Evolutionary conservation across 306 rosid genomes (phyloP).

Genomic region (Dryas alaskensis): DNA sequence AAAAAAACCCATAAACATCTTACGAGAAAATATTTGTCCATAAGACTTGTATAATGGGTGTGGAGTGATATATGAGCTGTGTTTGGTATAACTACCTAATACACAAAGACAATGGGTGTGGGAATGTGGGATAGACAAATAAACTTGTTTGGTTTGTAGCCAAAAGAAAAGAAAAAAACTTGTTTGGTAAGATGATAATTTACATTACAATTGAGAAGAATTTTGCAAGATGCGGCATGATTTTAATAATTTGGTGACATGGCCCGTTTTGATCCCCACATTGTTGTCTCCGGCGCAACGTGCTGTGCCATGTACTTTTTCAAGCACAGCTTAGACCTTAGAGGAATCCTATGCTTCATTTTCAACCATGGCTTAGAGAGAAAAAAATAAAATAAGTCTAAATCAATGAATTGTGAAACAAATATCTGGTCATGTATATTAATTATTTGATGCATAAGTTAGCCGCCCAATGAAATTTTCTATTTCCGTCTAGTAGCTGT

Average conservation of each 20-base stretch:
- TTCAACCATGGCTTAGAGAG: conserved; percentile 8
- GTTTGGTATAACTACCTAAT: conserved; percentile 10
- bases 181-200: background rate
- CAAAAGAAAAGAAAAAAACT: background rate
- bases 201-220: background rate
- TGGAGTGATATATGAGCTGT: conserved; percentile 13
- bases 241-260: conserved; percentile 23
- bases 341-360: conserved; percentile 34
- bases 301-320: conserved; percentile 32
- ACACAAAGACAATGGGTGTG: background rate
- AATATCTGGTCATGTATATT: background rate
- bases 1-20: too few species aligned
- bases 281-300: conserved; percentile 28
- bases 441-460: background rate
- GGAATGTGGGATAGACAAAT: too few species aligned
- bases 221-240: conserved; percentile 28
- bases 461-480: conserved; percentile 6
- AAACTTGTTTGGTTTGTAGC: background rate
- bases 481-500: background rate
- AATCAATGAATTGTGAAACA: background rate
- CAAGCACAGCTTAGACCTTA: conserved; percentile 8
- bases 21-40: background rate
- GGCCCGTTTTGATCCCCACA: conserved; percentile 32
- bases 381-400: background rate
- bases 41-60: background rate